Evolutionary conservation across 2,329 filamentous ascomycete genomes (phyloP).

Genomic region (Colletotrichum tabaci): DNA sequence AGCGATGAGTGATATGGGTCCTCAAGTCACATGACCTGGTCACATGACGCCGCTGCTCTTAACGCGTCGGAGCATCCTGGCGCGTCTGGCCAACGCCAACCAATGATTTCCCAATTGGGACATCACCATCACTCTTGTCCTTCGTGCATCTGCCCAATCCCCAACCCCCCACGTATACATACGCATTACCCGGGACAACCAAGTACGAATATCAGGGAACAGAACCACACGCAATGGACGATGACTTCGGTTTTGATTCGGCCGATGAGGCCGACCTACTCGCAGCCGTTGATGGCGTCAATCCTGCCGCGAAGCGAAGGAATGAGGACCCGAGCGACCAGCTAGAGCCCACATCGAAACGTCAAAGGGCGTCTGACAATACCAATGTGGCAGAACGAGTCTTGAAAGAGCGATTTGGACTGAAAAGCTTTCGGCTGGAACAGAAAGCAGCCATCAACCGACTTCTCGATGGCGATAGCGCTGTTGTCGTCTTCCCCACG

Average conservation of each 20-base stretch:
- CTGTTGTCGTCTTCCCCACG: constrained; percentile 62
- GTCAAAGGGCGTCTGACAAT: not conserved
- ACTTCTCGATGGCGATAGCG: constrained; percentile 57
- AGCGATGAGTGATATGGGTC: not conserved
- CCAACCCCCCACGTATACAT: no score
- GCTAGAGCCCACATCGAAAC: constrained; percentile 14
- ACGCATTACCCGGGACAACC: not conserved
- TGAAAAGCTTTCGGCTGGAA: constrained; percentile 59
- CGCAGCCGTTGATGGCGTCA: constrained; percentile 9
- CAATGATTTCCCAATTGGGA: constrained; percentile 15
- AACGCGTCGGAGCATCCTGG: constrained; percentile 3
- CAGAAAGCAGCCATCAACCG: constrained; percentile 59
- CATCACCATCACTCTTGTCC: not conserved
- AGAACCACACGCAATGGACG: constrained; percentile 12
- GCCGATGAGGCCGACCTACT: constrained; percentile 39
- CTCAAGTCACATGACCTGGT: not conserved
- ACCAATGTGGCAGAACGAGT: constrained; percentile 48
- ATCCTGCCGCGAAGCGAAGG: not conserved
- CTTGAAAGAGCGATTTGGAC: constrained; percentile 57
- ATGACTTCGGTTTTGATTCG: constrained; percentile 47
- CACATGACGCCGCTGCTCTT: no score
- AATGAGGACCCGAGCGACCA: not conserved
- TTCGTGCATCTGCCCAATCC: not conserved
- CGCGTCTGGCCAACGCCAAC: not conserved
- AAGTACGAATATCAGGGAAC: no score